Conservation (phyloP, 2,329 filamentous ascomycete genomes). For the Botrytis squamosa region DNA sequence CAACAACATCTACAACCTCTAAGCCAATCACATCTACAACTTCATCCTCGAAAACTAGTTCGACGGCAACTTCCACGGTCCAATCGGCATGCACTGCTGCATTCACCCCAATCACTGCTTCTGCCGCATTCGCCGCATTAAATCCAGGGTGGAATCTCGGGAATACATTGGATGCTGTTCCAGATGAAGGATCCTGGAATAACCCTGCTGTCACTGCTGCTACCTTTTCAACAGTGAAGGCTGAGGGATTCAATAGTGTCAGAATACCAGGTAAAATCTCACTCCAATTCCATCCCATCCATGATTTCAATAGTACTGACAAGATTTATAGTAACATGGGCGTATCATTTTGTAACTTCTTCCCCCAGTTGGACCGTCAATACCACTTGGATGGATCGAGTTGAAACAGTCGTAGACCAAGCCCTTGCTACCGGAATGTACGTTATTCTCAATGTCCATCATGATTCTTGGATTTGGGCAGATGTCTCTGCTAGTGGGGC, state of each 20-base stretch:
- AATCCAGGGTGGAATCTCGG: conserved; percentile 61
- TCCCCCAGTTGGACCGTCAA: conserved; percentile 56
- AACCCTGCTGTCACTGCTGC: conserved; percentile 50
- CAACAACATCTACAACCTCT: conserved; percentile 12
- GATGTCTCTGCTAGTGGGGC: conserved; percentile 48
- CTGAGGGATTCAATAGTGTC: conserved; percentile 56
- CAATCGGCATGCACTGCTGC: conserved; percentile 25
- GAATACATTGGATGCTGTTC: conserved; percentile 57
- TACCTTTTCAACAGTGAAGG: conserved; percentile 53
- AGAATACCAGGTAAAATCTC: conserved; percentile 48
- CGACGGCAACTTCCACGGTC: conserved; percentile 7
- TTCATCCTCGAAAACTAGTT: conserved; percentile 11
- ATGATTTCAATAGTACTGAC: background rate
- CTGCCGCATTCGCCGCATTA: conserved; percentile 44
- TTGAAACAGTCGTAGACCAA: conserved; percentile 57
- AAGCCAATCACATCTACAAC: conserved; percentile 8
- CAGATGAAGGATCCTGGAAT: conserved; percentile 58
- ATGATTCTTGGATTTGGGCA: conserved; percentile 59
- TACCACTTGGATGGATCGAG: conserved; percentile 54
- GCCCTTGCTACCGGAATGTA: conserved; percentile 51
- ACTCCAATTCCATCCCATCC: background rate
- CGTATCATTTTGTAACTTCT: conserved; percentile 52
- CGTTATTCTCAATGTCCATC: conserved; percentile 58
- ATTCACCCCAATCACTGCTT: conserved; percentile 31
- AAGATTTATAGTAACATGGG: conserved; percentile 51